A percentile compares a stretch with the other conserved stretches of the same genome.
Conservation (phyloP, 148 eudicot genomes). For the Oxyria digyna region DNA sequence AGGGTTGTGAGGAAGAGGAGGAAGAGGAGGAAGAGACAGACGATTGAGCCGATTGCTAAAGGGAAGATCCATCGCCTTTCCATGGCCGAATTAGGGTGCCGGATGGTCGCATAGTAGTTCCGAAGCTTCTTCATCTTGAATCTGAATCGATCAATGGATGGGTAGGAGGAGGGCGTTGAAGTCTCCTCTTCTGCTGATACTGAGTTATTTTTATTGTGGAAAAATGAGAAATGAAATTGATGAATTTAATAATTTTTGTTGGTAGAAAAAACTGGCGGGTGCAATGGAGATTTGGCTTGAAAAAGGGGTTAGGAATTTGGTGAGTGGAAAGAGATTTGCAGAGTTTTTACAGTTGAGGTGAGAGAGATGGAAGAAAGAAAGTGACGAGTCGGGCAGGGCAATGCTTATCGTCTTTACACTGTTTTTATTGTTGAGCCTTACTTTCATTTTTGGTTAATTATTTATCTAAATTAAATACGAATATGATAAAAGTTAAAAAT, state of each 20-base stretch:
- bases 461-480: no score
- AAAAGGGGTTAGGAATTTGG: neutral
- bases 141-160: no score
- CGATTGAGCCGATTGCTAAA: constrained; percentile 35
- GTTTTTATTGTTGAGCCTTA: no score
- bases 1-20: constrained; percentile 51
- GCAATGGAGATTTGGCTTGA: neutral
- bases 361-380: neutral
- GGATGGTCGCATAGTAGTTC: constrained; percentile 35
- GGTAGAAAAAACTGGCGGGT: no score
- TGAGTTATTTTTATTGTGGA: neutral
- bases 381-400: neutral
- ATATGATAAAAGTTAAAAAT: no score
- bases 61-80: constrained; percentile 64
- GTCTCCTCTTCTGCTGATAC: neutral
- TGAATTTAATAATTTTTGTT: no score
- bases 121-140: constrained; percentile 63
- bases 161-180: constrained; percentile 6
- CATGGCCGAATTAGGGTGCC: constrained; percentile 21
- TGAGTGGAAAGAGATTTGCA: neutral
- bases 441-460: no score
- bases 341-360: neutral
- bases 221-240: neutral
- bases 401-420: neutral
- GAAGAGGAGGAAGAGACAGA: constrained; percentile 45